A percentile compares a stretch with the other conserved stretches of the same genome.
phyloP scores from a whole-genome alignment of 441 rosid species.

The Viola pubescens region DNA sequence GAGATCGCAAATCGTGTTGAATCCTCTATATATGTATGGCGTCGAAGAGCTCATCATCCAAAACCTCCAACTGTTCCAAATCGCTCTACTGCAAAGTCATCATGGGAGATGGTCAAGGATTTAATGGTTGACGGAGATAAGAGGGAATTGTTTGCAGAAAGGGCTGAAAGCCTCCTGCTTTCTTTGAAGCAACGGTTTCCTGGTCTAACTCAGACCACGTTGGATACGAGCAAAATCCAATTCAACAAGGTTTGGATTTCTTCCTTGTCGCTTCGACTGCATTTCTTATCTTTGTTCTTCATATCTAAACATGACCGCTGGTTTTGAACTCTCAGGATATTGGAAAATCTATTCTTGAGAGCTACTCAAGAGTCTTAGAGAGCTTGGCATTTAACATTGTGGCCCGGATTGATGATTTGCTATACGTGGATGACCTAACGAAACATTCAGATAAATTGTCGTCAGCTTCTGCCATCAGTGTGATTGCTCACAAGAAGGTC shows the following conservation, averaged over 20 bases:
- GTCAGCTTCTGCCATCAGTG: conserved; percentile 36
- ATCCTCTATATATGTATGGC: conserved; percentile 76
- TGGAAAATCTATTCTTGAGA: conserved; percentile 89
- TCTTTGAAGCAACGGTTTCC: conserved; percentile 89
- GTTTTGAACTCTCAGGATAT: conserved; percentile 51
- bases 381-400: conserved; percentile 86
- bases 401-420: conserved; percentile 84
- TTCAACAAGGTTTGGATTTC: conserved; percentile 56
- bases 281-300: neutral
- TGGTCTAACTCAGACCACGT: conserved; percentile 74
- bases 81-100: conserved; percentile 49
- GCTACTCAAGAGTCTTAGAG: conserved; percentile 89
- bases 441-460: conserved; percentile 56
- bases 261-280: no score
- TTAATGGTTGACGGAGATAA: conserved; percentile 77
- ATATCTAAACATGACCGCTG: neutral
- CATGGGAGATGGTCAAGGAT: conserved; percentile 93
- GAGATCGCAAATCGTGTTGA: conserved; percentile 90
- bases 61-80: conserved; percentile 36
- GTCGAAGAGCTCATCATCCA: conserved; percentile 42
- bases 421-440: conserved; percentile 77
- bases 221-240: conserved; percentile 94
- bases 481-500: conserved; percentile 40
- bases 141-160: conserved; percentile 69
- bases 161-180: conserved; percentile 82